Evolutionary conservation across 2,329 filamentous ascomycete genomes (phyloP), one percentile per base, ranked within the genome.

Genomic region (Phyllosticta citribraziliensis): DNA sequence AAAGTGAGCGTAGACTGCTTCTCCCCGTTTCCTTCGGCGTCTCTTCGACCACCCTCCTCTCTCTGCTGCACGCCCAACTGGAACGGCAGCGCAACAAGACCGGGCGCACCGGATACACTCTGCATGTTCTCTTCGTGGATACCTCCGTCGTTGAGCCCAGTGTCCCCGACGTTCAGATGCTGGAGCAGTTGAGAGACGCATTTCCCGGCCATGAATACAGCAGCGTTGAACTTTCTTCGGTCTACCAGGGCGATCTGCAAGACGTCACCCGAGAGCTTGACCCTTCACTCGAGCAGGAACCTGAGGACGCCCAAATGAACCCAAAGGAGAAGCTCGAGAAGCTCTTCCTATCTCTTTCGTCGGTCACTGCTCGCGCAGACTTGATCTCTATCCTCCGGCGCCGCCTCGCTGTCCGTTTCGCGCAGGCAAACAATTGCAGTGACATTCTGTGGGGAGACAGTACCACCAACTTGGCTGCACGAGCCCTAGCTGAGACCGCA

Each of bases 401-500:
- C 6, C 84, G 89, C 66, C 77, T 96, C 5, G 81, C 97, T 33
- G 78, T 91, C 57, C 77, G 83, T 53, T 77, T 84, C 53, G 88
- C 89, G 10, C 80, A 82, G 64, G 72, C 77, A 17, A 75, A 80
- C 27, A 75, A 70, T 12, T 94, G 86, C 71, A 83, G 87, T 65
- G 85, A 85, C 12, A 81, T 97, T 52, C 75, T 97, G 1, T 87
- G 94, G 73, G 92, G 89, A 22, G 87, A 93, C 74, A 95, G 85
- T 66, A 96, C 94, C 20, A 97, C 91, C 5, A 84, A 86, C 17
- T 84, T 99, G 30, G 93, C 94, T 3, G 90, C 93, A 66, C 86
- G 90, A 68, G 89, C 91, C 0, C 83, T 99, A 14, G 81, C 90
- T 6, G 90, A 94, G 75, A 91, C 93, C 2, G 91, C 93, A 24